Conservation (phyloP, 495 filamentous ascomycete species). For the Durotheca rogersii region DNA sequence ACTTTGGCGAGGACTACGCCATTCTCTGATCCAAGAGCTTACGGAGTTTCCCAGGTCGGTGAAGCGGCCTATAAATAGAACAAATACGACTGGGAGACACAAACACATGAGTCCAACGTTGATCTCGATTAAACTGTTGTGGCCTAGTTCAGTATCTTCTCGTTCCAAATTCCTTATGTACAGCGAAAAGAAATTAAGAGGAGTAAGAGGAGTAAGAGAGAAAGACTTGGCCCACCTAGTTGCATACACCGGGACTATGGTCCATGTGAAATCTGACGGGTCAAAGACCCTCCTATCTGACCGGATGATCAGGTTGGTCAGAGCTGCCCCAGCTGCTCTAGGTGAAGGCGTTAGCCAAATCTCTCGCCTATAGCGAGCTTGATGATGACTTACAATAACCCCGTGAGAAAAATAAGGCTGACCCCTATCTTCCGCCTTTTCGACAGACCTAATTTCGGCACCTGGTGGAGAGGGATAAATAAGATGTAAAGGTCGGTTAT, state of each 20-base stretch:
- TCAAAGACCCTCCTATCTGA: slow-evolving; percentile 8
- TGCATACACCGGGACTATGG: slow-evolving; percentile 19
- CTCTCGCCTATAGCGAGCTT: not conserved
- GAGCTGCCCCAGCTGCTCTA: slow-evolving; percentile 7
- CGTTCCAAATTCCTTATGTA: not conserved
- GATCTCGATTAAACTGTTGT: slow-evolving; percentile 7
- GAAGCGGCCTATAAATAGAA: slow-evolving; percentile 6
- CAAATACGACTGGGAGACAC: slow-evolving; percentile 12
- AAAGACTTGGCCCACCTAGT: slow-evolving; percentile 13
- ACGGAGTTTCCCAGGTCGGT: slow-evolving; percentile 4
- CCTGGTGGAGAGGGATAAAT: slow-evolving; percentile 16
- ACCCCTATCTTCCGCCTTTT: slow-evolving; percentile 18
- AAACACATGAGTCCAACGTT: slow-evolving; percentile 20
- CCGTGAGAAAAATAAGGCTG: slow-evolving; percentile 18
- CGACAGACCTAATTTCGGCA: slow-evolving; percentile 16
- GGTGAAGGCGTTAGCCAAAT: not conserved
- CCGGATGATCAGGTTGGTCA: slow-evolving; percentile 14
- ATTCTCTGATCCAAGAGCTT: slow-evolving; percentile 14
- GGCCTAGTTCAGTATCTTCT: not conserved
- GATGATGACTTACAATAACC: slow-evolving; percentile 16
- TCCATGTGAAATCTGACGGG: slow-evolving; percentile 16
- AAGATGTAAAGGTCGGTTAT: slow-evolving; percentile 23
- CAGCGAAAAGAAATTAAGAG: not conserved
- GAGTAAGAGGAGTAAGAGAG: too few relatives aligned
- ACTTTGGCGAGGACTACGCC: slow-evolving; percentile 4